Conservation (phyloP, 2,329 filamentous ascomycete species). For the Metarhizium rileyi region DNA sequence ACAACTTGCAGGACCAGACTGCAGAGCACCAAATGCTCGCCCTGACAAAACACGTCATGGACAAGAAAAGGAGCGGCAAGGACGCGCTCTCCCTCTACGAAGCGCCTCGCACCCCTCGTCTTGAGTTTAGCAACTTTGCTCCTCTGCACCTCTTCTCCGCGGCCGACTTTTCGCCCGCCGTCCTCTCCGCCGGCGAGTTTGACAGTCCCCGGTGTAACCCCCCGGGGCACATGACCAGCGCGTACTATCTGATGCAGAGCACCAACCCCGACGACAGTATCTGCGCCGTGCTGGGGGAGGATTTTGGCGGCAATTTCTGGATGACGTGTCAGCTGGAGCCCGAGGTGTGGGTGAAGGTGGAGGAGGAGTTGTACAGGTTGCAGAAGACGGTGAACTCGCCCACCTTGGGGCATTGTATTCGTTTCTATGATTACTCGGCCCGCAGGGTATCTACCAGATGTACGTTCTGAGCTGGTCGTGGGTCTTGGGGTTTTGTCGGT, state of each 20-base stretch:
- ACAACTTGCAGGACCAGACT: constrained; percentile 2
- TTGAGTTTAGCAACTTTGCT: constrained; percentile 5
- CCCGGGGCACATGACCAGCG: constrained; percentile 5
- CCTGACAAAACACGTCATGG: neutral
- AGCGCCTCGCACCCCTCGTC: neutral
- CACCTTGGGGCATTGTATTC: constrained; percentile 3
- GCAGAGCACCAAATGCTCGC: constrained; percentile 2
- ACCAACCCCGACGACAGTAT: neutral
- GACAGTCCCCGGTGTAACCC: constrained; percentile 4
- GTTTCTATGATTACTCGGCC: neutral
- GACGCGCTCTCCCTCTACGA: neutral
- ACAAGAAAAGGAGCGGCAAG: neutral
- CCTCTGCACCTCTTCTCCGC: constrained; percentile 4
- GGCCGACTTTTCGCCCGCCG: constrained; percentile 6
- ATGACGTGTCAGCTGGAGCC: constrained; percentile 8
- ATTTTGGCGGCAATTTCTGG: constrained; percentile 6
- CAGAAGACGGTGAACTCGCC: constrained; percentile 8
- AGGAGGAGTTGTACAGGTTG: constrained; percentile 8
- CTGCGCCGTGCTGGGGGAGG: constrained; percentile 6
- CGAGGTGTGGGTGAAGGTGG: constrained; percentile 6
- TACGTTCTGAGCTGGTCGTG: neutral
- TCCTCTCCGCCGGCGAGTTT: neutral
- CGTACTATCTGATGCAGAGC: constrained; percentile 1
- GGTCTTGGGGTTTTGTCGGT: neutral
- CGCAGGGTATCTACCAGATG: neutral